These are phyloP conservation scores for Teratosphaeria gauchensis DNA, from an alignment of 2,329 filamentous ascomycete genomes.

Conservation along the genomic window DNA sequence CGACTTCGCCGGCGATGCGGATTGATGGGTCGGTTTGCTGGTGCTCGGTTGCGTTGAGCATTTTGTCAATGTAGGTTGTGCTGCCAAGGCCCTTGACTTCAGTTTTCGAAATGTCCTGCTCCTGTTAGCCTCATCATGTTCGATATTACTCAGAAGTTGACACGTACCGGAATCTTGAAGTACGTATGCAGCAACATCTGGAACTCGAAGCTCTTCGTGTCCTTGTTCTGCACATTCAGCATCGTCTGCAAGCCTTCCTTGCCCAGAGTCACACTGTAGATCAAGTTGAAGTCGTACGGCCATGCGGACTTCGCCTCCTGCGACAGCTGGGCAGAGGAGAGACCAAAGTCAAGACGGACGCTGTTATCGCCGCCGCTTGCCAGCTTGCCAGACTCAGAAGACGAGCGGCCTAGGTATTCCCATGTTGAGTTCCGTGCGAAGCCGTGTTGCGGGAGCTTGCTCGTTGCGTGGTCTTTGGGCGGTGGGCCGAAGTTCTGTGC, in stretches of 20 bases:
- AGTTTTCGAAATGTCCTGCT: slow-evolving; percentile 67
- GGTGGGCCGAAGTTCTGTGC: slow-evolving; percentile 71
- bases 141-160: background rate
- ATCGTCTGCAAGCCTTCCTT: slow-evolving; percentile 67
- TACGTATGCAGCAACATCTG: slow-evolving; percentile 90
- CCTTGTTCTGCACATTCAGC: slow-evolving; percentile 83
- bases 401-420: slow-evolving; percentile 88
- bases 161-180: slow-evolving; percentile 62
- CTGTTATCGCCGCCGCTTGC: slow-evolving; percentile 47
- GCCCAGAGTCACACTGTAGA: slow-evolving; percentile 84
- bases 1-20: slow-evolving; percentile 66
- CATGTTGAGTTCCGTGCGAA: slow-evolving; percentile 84
- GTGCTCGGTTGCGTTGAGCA: slow-evolving; percentile 52
- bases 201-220: slow-evolving; percentile 73
- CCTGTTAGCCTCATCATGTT: slow-evolving; percentile 5
- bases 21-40: slow-evolving; percentile 58
- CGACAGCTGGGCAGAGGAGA: slow-evolving; percentile 63
- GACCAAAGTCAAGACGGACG: slow-evolving; percentile 92
- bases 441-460: slow-evolving; percentile 79
- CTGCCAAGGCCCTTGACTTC: slow-evolving; percentile 66
- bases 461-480: slow-evolving; percentile 66
- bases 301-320: slow-evolving; percentile 62
- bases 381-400: slow-evolving; percentile 46
- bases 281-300: slow-evolving; percentile 78
- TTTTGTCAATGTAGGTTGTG: slow-evolving; percentile 73